Conservation (phyloP, 305 asterid species). For the Solanum hybrid region DNA sequence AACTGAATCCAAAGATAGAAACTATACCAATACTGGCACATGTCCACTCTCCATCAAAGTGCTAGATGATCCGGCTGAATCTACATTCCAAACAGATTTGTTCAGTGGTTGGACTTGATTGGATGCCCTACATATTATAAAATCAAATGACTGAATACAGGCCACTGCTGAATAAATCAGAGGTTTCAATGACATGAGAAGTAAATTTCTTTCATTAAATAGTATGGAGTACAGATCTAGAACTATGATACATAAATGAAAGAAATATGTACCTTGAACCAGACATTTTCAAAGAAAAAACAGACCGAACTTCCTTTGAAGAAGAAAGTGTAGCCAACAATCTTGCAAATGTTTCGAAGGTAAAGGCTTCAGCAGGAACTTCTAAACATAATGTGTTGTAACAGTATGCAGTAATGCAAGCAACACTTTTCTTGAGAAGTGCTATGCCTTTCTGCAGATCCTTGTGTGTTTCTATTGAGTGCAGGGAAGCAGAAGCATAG, state of each 20-base stretch:
- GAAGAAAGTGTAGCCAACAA: conserved; percentile 81
- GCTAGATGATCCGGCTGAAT: conserved; percentile 69
- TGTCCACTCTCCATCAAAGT: conserved; percentile 75
- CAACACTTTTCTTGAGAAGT: conserved; percentile 96
- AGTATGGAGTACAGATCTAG: neutral
- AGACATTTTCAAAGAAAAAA: conserved; percentile 59
- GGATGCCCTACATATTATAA: conserved; percentile 44
- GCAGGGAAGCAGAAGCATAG: conserved; percentile 74
- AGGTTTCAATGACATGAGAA: neutral
- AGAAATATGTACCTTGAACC: conserved; percentile 52
- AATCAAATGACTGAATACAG: neutral
- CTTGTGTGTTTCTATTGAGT: conserved; percentile 75
- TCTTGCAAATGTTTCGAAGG: conserved; percentile 88
- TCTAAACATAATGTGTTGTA: conserved; percentile 62
- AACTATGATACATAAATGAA: neutral
- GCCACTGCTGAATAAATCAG: neutral
- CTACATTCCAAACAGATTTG: conserved; percentile 71
- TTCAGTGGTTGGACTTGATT: conserved; percentile 60
- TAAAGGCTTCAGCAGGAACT: conserved; percentile 78
- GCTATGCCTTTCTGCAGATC: conserved; percentile 99
- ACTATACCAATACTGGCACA: conserved; percentile 49
- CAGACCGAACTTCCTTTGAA: conserved; percentile 83
- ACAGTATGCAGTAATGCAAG: conserved; percentile 84
- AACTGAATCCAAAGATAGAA: neutral
- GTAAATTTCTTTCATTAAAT: neutral